A percentile compares a stretch with the other conserved stretches of the same genome.
Evolutionary conservation across 805 yeast species (phyloP).

Genomic region (Ogataea henricii): DNA sequence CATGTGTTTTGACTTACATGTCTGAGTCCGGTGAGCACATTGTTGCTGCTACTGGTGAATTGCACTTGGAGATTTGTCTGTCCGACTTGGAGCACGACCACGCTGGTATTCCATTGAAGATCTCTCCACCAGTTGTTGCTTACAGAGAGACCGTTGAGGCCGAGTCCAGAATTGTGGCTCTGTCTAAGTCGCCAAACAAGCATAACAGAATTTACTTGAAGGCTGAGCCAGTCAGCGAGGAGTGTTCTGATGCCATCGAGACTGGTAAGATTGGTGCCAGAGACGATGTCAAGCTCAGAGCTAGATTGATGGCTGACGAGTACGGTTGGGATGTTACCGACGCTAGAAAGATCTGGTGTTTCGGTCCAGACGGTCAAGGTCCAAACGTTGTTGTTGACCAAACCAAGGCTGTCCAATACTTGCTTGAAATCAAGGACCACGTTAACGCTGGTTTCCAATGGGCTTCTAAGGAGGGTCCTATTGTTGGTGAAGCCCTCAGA

Average conservation of each 20-base stretch:
- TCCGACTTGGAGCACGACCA: conserved; percentile 96
- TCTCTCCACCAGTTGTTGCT: conserved; percentile 96
- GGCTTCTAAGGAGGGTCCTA: conserved; percentile 99
- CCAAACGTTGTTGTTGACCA: conserved; percentile 98
- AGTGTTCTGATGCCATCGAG: conserved; percentile 90
- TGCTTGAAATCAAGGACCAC: conserved; percentile 98
- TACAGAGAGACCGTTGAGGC: conserved; percentile 97
- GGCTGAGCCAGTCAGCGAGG: conserved; percentile 96
- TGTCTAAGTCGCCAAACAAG: conserved; percentile 99
- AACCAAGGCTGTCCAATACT: conserved; percentile 99
- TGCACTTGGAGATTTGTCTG: conserved; percentile 98
- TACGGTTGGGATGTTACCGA: conserved; percentile 99
- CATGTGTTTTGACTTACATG: conserved; percentile 91
- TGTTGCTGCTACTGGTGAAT: conserved; percentile 99
- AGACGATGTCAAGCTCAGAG: conserved; percentile 99
- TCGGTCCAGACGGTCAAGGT: conserved; percentile 99
- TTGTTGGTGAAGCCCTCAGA: conserved; percentile 95
- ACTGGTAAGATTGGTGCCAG: conserved; percentile 87
- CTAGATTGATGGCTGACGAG: conserved; percentile 98
- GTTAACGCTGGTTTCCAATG: conserved; percentile 99
- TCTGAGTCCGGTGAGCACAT: conserved; percentile 98
- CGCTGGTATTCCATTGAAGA: conserved; percentile 98
- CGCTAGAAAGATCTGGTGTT: conserved; percentile 99
- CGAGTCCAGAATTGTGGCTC: conserved; percentile 93
- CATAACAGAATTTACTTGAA: conserved; percentile 99